Evolutionary conservation across 129 eudicot species (phyloP).

Genomic region (Flaveria brownii): DNA sequence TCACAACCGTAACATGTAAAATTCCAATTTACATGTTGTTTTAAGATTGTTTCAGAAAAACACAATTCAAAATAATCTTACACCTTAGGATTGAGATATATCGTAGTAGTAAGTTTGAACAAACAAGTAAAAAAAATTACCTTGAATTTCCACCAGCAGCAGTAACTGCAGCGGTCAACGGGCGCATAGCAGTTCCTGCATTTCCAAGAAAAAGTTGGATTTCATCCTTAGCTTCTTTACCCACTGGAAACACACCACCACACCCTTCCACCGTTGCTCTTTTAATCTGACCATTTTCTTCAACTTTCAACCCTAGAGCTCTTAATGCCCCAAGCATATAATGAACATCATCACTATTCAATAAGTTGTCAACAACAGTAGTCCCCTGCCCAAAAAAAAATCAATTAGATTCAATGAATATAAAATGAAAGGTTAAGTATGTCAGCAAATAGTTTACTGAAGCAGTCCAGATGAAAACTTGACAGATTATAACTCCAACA

Average conservation of each 20-base stretch:
- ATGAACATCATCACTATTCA: conserved; percentile 91
- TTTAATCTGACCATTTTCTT: conserved; percentile 63
- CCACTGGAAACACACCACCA: conserved; percentile 85
- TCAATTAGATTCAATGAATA: conserved; percentile 9
- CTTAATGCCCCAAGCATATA: conserved; percentile 93
- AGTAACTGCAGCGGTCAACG: conserved; percentile 92
- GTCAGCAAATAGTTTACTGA: neutral
- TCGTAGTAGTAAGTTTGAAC: neutral
- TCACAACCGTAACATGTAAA: neutral
- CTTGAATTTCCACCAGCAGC: conserved; percentile 94
- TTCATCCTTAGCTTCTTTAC: conserved; percentile 61
- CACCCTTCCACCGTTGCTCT: conserved; percentile 84
- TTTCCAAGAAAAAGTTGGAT: conserved; percentile 88
- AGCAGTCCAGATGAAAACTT: neutral
- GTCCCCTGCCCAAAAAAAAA: conserved; percentile 69
- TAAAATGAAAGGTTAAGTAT: neutral
- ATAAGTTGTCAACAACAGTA: conserved; percentile 84
- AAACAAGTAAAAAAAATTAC: conserved; percentile 30
- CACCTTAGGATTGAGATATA: neutral
- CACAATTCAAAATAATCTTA: neutral
- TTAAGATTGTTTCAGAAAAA: neutral
- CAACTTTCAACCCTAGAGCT: conserved; percentile 81
- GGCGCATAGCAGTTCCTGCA: conserved; percentile 99
- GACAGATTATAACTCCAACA: neutral
- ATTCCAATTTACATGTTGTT: neutral